A percentile compares a stretch with the other conserved stretches of the same genome.
phyloP scores from a whole-genome alignment of 176 grass and related monocot species.

The Eragrostis curvula region DNA sequence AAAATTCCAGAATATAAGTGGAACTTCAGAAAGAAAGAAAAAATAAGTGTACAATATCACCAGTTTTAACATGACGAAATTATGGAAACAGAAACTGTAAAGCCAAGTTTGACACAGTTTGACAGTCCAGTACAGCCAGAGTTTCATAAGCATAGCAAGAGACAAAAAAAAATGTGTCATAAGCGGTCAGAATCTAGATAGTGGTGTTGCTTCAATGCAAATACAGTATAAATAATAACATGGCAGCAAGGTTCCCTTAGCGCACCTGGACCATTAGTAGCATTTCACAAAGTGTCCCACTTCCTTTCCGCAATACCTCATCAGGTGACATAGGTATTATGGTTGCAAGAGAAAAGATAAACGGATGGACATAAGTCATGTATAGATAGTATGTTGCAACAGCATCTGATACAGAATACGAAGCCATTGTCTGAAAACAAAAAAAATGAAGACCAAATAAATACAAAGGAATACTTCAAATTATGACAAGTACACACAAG shows the following conservation, averaged over 20 bases:
- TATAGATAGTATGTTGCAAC: constrained; percentile 96
- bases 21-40: constrained; percentile 11
- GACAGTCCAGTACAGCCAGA: constrained; percentile 7
- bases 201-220: constrained; percentile 14
- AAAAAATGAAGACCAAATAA: constrained; percentile 36
- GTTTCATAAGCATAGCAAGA: background rate
- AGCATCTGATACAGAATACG: constrained; percentile 98
- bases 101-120: constrained; percentile 8
- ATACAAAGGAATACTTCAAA: constrained; percentile 23
- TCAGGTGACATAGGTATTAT: constrained; percentile 97
- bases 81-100: constrained; percentile 16
- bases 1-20: background rate
- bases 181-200: background rate
- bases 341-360: constrained; percentile 99
- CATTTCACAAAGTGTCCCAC: constrained; percentile 98
- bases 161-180: background rate
- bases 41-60: constrained; percentile 1
- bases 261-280: constrained; percentile 97
- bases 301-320: constrained; percentile 96
- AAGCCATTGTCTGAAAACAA: constrained; percentile 95
- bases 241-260: constrained; percentile 39
- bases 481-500: constrained; percentile 19
- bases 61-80: constrained; percentile 22
- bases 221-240: constrained; percentile 16
- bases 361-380: constrained; percentile 99